Evolutionary conservation across 2,329 filamentous ascomycete genomes (phyloP).

Genomic region (Neonectria magnoliae): DNA sequence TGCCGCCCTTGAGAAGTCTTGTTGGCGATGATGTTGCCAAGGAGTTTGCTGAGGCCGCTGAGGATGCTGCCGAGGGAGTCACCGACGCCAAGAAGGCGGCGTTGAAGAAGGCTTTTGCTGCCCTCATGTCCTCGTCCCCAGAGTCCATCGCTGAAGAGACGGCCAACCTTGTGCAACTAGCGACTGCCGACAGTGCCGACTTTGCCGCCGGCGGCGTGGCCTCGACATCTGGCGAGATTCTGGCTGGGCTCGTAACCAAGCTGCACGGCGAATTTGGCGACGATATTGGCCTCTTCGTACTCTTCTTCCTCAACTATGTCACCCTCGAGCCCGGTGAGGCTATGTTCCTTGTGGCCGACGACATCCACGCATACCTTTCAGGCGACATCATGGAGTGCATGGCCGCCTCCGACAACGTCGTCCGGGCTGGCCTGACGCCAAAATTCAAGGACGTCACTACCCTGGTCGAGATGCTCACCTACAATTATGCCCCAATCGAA

Average conservation of each 20-base stretch:
- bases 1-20: constrained; percentile 68
- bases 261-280: constrained; percentile 85
- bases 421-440: constrained; percentile 95
- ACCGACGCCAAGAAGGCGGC: constrained; percentile 77
- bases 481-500: constrained; percentile 92
- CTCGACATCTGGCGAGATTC: constrained; percentile 73
- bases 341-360: constrained; percentile 94
- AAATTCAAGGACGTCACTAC: constrained; percentile 98
- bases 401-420: constrained; percentile 98
- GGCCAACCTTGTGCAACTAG: constrained; percentile 75
- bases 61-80: constrained; percentile 51
- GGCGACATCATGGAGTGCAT: constrained; percentile 99
- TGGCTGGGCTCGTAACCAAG: constrained; percentile 80
- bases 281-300: constrained; percentile 92
- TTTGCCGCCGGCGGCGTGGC: constrained; percentile 79
- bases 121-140: constrained; percentile 81
- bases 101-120: constrained; percentile 78
- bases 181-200: constrained; percentile 71
- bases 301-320: constrained; percentile 98
- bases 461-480: constrained; percentile 90
- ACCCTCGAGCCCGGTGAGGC: constrained; percentile 89
- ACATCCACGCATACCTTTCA: constrained; percentile 94
- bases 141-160: constrained; percentile 66
- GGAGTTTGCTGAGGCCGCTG: constrained; percentile 62
- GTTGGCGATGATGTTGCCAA: constrained; percentile 72